These are phyloP conservation scores for Eucalyptus victrix DNA, from an alignment of 345 rosid genomes.

Conservation along the genomic window DNA sequence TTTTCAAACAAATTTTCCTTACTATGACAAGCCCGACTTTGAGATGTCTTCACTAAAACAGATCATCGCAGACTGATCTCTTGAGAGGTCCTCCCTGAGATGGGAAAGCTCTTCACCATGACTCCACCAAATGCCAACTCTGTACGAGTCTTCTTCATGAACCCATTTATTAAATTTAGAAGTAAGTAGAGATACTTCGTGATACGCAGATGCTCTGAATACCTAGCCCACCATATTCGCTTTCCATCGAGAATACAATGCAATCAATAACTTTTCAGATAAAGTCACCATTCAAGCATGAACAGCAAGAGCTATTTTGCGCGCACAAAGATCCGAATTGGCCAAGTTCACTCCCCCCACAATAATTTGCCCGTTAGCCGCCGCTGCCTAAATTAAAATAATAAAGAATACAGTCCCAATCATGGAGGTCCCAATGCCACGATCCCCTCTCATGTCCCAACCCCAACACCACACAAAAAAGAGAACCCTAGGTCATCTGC, in stretches of 20 bases:
- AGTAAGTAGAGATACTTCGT: background rate
- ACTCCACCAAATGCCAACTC: background rate
- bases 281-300: background rate
- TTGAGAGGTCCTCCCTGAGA: background rate
- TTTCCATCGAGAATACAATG: background rate
- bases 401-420: background rate
- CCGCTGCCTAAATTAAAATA: background rate
- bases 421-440: background rate
- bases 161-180: background rate
- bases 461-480: background rate
- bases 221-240: background rate
- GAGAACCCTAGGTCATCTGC: background rate
- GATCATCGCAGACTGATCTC: background rate
- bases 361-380: background rate
- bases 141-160: background rate
- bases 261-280: background rate
- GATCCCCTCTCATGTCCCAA: background rate
- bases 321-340: background rate
- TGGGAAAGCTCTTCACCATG: background rate
- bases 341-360: background rate
- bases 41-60: background rate
- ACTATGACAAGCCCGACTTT: background rate
- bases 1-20: background rate
- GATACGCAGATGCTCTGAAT: background rate
- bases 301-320: background rate